Evolutionary conservation across 768 basidiomycete species (phyloP), one percentile per base, ranked within the genome.

Genomic region (Mycena pura): DNA sequence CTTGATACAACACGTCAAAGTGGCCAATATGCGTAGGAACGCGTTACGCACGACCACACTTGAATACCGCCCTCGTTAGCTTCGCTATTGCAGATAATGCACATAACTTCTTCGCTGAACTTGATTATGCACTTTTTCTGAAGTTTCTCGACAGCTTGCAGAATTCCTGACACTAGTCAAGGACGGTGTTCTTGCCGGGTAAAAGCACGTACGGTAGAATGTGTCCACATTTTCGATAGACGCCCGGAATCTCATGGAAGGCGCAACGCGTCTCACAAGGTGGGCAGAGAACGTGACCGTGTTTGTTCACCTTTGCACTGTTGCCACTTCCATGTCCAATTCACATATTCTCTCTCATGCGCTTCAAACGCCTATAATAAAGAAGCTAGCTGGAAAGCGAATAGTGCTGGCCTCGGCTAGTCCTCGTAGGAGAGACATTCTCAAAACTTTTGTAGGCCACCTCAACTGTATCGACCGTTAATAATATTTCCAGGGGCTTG

Each of bases 371-470:
- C 88, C 88, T 11, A 80, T 79, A 0, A 77, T 88, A 41, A 79
- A 88, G 67, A 92, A 89, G 71, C 82, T 97, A 1, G 71, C 79
- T 36, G 87, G 85, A 21, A 95, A 94, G 71, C 82, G 92, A 3
- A 84, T 98, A 45, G 77, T 97, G 3, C 81, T 98, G 1, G 95
- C 95, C 1, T 96, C 95, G 5, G 88, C 86, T 57, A 95, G 93
- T 67, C 92, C 94, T 1, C 82, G 95, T 65, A 81, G 95, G 68
- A 87, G 84, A 69, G 93, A 95, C 54, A 93, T 96, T 60, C 83
- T 98, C 21, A 82, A 80, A 53, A 88, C 83, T 6, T 84, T 91
- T 68, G 94, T 95, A 73, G 70, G 90, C 83, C 24, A 27, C 19
- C 34, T 22, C 45, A 19, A 9, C n/a, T 19, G 38, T 38, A 10